Evolutionary conservation across 805 yeast genomes (phyloP).

Genomic region (Suhomyces vadensis): DNA sequence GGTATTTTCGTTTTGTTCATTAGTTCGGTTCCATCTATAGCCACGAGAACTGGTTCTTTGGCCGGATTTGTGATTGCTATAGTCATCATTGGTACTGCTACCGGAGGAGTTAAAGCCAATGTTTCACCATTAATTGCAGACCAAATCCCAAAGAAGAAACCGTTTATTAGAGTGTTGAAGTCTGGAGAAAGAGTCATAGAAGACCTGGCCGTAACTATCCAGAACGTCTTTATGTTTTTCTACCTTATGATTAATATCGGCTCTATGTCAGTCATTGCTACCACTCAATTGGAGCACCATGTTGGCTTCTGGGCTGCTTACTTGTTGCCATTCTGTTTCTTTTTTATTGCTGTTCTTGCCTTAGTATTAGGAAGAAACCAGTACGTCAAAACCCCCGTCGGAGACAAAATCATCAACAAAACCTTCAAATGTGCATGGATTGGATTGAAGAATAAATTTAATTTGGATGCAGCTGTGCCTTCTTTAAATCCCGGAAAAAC

Average conservation of each 20-base stretch:
- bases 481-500: constrained; percentile 47
- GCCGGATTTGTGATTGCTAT: constrained; percentile 62
- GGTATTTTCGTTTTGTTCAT: constrained; percentile 66
- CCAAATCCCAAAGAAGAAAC: constrained; percentile 39
- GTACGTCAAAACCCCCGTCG: constrained; percentile 59
- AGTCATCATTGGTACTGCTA: constrained; percentile 66
- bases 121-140: constrained; percentile 74
- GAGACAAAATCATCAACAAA: constrained; percentile 58
- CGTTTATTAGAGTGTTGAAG: constrained; percentile 35
- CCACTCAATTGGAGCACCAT: constrained; percentile 66
- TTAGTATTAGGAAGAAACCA: constrained; percentile 53
- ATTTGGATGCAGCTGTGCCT: constrained; percentile 58
- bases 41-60: constrained; percentile 49
- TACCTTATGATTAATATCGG: constrained; percentile 76
- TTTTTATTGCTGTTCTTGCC: constrained; percentile 50
- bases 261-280: constrained; percentile 70
- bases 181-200: constrained; percentile 40
- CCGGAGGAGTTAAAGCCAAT: constrained; percentile 79
- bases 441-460: constrained; percentile 47
- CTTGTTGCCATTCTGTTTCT: constrained; percentile 66
- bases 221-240: constrained; percentile 71
- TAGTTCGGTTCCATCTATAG: constrained; percentile 67
- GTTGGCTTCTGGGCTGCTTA: constrained; percentile 76
- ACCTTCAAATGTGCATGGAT: constrained; percentile 46
- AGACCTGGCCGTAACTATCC: constrained; percentile 69